phyloP scores from a whole-genome alignment of 805 yeast species.

The Brettanomyces nanus region DNA sequence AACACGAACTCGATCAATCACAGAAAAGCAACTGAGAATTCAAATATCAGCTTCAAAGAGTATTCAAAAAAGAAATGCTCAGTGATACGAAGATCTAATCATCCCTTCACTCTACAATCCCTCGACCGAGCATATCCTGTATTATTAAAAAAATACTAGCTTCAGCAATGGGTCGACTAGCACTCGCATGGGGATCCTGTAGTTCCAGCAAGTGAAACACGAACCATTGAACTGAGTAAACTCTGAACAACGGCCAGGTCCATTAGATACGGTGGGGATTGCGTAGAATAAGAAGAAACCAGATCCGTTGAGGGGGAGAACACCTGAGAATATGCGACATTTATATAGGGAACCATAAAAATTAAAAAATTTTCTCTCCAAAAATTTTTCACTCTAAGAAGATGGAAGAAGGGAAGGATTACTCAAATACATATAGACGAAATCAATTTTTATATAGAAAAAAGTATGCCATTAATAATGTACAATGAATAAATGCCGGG shows the following conservation, averaged over 20 bases:
- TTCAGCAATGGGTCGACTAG: conserved; percentile 30
- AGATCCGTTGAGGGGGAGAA: conserved; percentile 3
- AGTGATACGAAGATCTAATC: conserved; percentile 4
- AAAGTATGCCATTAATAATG: no score
- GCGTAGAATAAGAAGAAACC: conserved; percentile 16
- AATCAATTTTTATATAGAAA: no score
- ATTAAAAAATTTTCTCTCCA: no score
- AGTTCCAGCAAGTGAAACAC: conserved; percentile 16
- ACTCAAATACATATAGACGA: no score
- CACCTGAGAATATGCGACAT: no score
- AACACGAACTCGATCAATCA: conserved; percentile 54
- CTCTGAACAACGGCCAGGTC: conserved; percentile 17
- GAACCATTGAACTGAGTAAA: conserved; percentile 12
- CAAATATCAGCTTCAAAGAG: conserved; percentile 11
- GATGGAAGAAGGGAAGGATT: no score
- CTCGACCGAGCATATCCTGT: conserved; percentile 97
- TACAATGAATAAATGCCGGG: no score
- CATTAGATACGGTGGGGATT: conserved; percentile 32
- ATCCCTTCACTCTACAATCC: conserved; percentile 64
- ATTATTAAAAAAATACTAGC: conserved; percentile 36
- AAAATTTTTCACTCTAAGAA: no score
- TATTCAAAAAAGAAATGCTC: no score
- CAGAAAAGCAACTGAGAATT: conserved; percentile 20
- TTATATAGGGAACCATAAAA: no score
- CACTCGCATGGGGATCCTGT: conserved; percentile 21